A percentile compares a stretch with the other conserved stretches of the same genome.
phyloP scores from a whole-genome alignment of 768 basidiomycete genomes.

The Hypsizygus marmoreus region DNA sequence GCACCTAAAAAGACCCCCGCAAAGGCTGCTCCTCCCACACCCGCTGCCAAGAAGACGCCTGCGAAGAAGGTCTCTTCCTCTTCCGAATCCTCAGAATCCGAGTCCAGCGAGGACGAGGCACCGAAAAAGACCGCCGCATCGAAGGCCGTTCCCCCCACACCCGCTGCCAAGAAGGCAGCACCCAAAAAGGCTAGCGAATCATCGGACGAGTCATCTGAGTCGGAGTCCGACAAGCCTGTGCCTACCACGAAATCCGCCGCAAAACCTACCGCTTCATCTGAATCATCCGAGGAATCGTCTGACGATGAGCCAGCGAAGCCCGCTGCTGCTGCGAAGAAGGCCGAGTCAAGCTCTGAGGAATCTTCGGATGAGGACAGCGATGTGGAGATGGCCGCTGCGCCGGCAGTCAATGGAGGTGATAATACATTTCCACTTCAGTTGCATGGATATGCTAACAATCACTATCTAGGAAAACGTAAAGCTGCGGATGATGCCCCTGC shows the following conservation, averaged over 20 bases:
- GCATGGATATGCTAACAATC: neutral
- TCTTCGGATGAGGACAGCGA: constrained; percentile 49
- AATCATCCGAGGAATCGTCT: constrained; percentile 21
- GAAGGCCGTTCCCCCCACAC: neutral
- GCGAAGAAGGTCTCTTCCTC: constrained; percentile 9
- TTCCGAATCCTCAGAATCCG: constrained; percentile 22
- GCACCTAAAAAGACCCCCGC: constrained; percentile 26
- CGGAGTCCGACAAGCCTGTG: constrained; percentile 18
- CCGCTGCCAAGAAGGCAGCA: constrained; percentile 18
- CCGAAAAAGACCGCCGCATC: constrained; percentile 19
- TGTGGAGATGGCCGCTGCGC: constrained; percentile 58
- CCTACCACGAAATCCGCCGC: constrained; percentile 23
- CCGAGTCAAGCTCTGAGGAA: constrained; percentile 25
- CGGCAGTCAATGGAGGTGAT: constrained; percentile 41
- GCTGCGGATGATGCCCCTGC: constrained; percentile 62
- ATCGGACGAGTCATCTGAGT: constrained; percentile 16
- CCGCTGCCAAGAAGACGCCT: constrained; percentile 21
- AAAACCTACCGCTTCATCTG: constrained; percentile 7
- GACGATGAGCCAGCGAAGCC: constrained; percentile 29
- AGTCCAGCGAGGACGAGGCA: constrained; percentile 26
- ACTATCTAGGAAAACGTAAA: constrained; percentile 76
- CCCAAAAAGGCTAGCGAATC: constrained; percentile 18
- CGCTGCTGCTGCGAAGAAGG: constrained; percentile 28
- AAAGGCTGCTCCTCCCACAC: constrained; percentile 14
- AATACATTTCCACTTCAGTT: constrained; percentile 9